Evolutionary conservation across 75 land plant species (phyloP).

Genomic region (Cupressus sempervirens): DNA sequence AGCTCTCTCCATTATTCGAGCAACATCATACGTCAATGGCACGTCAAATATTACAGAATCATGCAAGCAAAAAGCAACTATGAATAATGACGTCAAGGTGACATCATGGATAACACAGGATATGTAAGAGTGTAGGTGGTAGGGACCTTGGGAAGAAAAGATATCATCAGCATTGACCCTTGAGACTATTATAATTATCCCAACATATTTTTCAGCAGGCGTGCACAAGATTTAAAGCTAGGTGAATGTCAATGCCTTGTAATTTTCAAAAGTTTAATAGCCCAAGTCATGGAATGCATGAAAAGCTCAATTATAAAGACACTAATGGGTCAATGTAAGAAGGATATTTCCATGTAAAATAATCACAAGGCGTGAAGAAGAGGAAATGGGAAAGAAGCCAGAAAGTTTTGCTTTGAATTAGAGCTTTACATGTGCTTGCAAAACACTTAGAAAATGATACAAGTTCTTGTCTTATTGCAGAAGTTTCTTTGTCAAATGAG

Average conservation of each 20-base stretch:
- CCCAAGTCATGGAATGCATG: neutral
- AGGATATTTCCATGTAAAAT: neutral
- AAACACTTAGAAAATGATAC: too few relatives aligned
- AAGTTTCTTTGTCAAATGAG: neutral
- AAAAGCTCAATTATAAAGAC: neutral
- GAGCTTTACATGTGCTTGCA: neutral
- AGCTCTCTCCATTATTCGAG: neutral
- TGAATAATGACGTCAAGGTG: neutral
- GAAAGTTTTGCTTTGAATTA: neutral
- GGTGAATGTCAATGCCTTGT: neutral
- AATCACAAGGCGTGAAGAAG: neutral
- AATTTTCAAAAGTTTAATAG: neutral
- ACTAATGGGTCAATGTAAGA: neutral
- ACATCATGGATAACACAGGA: neutral
- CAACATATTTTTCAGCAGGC: neutral
- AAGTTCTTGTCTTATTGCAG: neutral
- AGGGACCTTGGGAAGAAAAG: neutral
- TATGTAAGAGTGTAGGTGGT: neutral
- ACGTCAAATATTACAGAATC: neutral
- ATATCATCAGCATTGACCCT: slow-evolving; percentile 1
- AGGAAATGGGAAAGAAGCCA: neutral
- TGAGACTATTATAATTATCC: neutral
- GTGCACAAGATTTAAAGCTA: neutral
- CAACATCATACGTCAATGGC: neutral
- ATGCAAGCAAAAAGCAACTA: too few relatives aligned